Base-by-base conservation (phyloP, 352 stramenopile species). In the Pythium aphanidermatum region DNA sequence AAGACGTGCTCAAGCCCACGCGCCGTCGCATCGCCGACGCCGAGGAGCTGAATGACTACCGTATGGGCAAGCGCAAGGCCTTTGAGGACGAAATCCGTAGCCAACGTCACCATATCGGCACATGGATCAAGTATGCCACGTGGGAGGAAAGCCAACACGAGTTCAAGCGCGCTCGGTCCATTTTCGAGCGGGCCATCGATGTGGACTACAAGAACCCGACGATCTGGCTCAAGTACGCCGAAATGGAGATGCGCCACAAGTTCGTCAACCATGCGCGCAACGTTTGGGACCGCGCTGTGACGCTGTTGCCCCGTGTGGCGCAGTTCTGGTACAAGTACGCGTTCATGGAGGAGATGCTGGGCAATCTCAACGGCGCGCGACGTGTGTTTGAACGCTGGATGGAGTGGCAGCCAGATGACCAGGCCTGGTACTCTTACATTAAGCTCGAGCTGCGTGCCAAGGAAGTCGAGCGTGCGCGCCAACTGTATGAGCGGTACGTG, bases 301-400 rank as follows among this genome's bases (percentile, higher is more conserved):
- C 94, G 51, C 52, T 99, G 17, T 72, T 99, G 27, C 97, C 97
- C 3, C 77, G 97, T 12, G 80, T 99, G 5, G 88, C 98, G 47
- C 95, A 98, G 77, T 92, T 99, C 41, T 99, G 97, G 97, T 99
- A 99, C 86, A 99, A 99, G 67, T 99, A 99, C 64, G 92, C 94
- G 27, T 99, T 98, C 69, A 97, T 99, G 90, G 96, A 99, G 75
- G 97, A 99, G 70, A 98, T 98, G 86, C 71, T 98, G 36, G 93
- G 95, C 45, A 96, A 99, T 54, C 65, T 97, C 16, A 79, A 86
- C 46, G 95, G 92, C 45, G 96, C 92, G 40, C 74, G 96, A 5
- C 78, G 83, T 1, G 83, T 99, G 3, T 99, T 99, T 67, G 96
- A 99, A 70, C 77, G 97, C 46, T 94, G 82, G 80, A 97, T 97